Conservation (phyloP, 306 rosid species). For the Canavalia ensiformis region DNA sequence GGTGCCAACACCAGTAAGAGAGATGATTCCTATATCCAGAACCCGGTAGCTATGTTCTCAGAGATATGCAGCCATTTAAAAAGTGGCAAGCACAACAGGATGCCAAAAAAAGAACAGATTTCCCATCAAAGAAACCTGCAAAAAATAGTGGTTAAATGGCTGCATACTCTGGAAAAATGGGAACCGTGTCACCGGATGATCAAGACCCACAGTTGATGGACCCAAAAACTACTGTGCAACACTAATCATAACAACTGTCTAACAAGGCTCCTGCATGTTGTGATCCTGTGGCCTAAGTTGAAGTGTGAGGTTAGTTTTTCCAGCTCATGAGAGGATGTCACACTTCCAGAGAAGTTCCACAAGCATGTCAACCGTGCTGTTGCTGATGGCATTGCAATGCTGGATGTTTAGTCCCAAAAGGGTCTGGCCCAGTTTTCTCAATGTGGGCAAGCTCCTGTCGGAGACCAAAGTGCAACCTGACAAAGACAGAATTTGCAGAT, state of each 20-base stretch:
- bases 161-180: constrained; percentile 61
- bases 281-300: constrained; percentile 40
- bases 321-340: constrained; percentile 78
- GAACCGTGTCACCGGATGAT: constrained; percentile 61
- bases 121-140: constrained; percentile 67
- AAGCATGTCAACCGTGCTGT: constrained; percentile 67
- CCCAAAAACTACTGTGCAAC: constrained; percentile 70
- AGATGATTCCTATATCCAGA: constrained; percentile 60
- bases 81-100: constrained; percentile 50
- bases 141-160: constrained; percentile 65
- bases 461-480: constrained; percentile 78
- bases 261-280: constrained; percentile 53
- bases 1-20: constrained; percentile 60
- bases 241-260: constrained; percentile 60
- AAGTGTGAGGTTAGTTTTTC: constrained; percentile 35
- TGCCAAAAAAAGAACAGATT: constrained; percentile 76
- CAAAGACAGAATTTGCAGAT: constrained; percentile 79
- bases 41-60: constrained; percentile 61
- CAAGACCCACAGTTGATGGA: constrained; percentile 77
- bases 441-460: constrained; percentile 71
- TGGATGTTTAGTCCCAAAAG: constrained; percentile 88
- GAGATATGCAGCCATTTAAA: constrained; percentile 67
- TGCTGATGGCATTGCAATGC: constrained; percentile 87
- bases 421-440: constrained; percentile 73
- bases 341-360: constrained; percentile 87